Conservation (phyloP, 257 asterid genomes). For the Ajuga chamaepitys region DNA sequence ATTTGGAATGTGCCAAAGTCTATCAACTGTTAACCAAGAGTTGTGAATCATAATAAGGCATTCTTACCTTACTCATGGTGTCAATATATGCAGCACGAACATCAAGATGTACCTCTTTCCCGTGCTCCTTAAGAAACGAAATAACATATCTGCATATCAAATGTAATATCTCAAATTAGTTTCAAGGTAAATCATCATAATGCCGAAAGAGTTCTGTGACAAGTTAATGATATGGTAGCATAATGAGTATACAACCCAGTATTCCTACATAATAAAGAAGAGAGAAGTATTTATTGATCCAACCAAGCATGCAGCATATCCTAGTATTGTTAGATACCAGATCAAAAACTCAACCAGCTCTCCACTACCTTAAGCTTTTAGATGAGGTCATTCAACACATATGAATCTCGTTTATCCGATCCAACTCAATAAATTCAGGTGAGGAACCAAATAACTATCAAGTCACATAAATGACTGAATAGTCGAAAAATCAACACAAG, state of each 20-base stretch:
- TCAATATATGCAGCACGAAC: constrained; percentile 94
- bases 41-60: constrained; percentile 7
- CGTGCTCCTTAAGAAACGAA: constrained; percentile 87
- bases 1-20: neutral
- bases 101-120: constrained; percentile 81
- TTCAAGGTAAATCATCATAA: constrained; percentile 3
- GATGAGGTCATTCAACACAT: neutral
- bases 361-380: neutral
- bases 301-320: neutral
- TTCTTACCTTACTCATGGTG: constrained; percentile 93
- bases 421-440: neutral
- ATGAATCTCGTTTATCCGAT: neutral
- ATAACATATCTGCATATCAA: constrained; percentile 59
- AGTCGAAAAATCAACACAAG: neutral
- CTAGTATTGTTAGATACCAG: neutral
- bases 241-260: neutral
- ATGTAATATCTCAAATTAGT: neutral
- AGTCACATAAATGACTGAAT: neutral
- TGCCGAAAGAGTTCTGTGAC: neutral
- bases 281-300: neutral
- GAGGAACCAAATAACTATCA: neutral
- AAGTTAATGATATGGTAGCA: neutral
- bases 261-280: neutral
- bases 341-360: neutral
- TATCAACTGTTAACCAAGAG: constrained; percentile 11